Conservation (phyloP, 106 monocot species). For the Amphibolis antarctica region DNA sequence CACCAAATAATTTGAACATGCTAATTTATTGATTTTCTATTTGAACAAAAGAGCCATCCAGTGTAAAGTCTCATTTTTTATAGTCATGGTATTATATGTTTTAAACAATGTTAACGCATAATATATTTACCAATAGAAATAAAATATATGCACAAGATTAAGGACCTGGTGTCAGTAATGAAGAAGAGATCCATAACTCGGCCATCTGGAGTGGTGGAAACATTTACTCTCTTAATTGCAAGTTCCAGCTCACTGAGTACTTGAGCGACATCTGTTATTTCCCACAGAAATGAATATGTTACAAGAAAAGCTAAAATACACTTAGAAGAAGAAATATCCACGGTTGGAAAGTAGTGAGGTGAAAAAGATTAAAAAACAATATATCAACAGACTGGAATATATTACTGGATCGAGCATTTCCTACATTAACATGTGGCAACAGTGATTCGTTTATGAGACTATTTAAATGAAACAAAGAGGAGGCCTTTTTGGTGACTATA, state of each 20-base stretch:
- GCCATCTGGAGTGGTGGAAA: slow-evolving; percentile 68
- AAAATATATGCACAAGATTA: neutral
- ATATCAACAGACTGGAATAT: too few relatives aligned
- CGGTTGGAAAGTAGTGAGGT: neutral
- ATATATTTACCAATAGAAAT: neutral
- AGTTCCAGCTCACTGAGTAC: slow-evolving; percentile 68
- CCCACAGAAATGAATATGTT: neutral
- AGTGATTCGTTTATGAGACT: too few relatives aligned
- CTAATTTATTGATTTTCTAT: too few relatives aligned
- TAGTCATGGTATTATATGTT: too few relatives aligned
- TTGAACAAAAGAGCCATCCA: too few relatives aligned
- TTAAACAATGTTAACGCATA: too few relatives aligned
- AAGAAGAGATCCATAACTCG: slow-evolving; percentile 73
- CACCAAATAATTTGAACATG: too few relatives aligned
- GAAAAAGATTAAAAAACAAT: neutral
- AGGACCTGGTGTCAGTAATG: slow-evolving; percentile 59
- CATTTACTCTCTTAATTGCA: slow-evolving; percentile 59
- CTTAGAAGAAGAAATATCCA: neutral
- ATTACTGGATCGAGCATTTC: too few relatives aligned
- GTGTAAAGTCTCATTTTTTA: too few relatives aligned
- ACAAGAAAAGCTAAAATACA: neutral
- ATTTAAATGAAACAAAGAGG: too few relatives aligned
- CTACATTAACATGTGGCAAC: too few relatives aligned
- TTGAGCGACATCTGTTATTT: slow-evolving; percentile 48
- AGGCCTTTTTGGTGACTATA: too few relatives aligned